Evolutionary conservation across 192 early-diverging fungal genomes (phyloP), one percentile per base, ranked within the genome.

Genomic region (Rhizophagus clarus): DNA sequence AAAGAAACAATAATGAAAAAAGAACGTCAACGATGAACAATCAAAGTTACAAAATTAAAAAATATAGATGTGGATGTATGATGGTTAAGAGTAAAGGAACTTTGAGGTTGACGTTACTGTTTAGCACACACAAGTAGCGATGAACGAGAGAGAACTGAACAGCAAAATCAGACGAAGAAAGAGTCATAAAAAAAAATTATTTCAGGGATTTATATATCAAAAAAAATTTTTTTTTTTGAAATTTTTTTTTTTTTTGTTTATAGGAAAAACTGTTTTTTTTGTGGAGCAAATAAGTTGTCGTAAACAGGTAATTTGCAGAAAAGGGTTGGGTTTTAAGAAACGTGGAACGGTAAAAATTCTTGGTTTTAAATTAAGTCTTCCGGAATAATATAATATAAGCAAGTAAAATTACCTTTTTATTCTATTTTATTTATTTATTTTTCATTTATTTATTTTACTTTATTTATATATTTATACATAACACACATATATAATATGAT

Each of bases 41-140:
- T 32, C 31, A 34, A 37, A 70, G 32, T 37, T 70, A 40, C 67
- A 69, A 37, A 15, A 2, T 29, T 9, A 34, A 40, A 37, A 26
- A 11, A 66, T 66, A 31, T 66, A 56, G 4, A 56, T 56, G 51
- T 20, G 20, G 51, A 56, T 56, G 20, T 56, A 56, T 56, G 14
- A 56, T 56, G 64, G 10, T 66, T 66, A 66, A 66, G 15, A 37
- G n/a, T 7, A 12, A n/a, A 40, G 22, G 68, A 42, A 70, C 34
- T 70, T 70, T 32, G 68, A 69, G 10, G 68, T 70, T 70, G 37
- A 70, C 68, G 68, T 70, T 70, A 70, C 34, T 70, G 68, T n/a
- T 37, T 66, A 66, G 28, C 64, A 66, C 64, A 31, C 64, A 66
- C 29, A 66, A 51, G 14, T 20, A 22, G 15, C 51, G 51, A 15